Base-by-base conservation (phyloP, 257 asterid genomes). In the Pogostemon cablin region DNA sequence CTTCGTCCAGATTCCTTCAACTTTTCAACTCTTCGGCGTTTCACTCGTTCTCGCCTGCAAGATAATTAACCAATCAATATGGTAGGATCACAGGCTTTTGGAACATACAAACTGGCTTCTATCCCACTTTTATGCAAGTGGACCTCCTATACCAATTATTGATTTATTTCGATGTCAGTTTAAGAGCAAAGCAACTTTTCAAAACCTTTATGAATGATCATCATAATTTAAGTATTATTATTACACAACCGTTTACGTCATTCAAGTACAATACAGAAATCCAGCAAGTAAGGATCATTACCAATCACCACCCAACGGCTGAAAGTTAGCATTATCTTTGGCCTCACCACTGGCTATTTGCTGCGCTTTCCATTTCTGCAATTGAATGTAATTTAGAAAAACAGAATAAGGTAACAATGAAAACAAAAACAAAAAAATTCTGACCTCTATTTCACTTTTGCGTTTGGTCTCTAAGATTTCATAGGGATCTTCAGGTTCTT, bases 271-370 rank as follows among this genome's bases (percentile, higher is more conserved):
- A 50, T 57, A 62, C 57, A 43, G 67, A 44, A 48, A 7, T 54
- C 72, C 41, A 62, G 59, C 46, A 69, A 55, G 71, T 41, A 57
- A 68, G 75, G 59, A 65, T 41, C 64, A 71, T 65, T 91, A 95
- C 99, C 99, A 95, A 83, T 95, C 98, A 63, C 99, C 98, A 57
- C 98, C 97, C 77, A 95, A 79, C 0, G 99, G 99, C 88, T 88
- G 99, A 80, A 95, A 95, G 79, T 95, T 95, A 65, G 96, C 98
- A 76, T 95, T 95, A 43, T 84, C 93, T 76, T 81, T 89, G 49
- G 99, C 96, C 81, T 84, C 98, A 7, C 98, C 93, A 73, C 92
- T 91, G 55, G 96, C 95, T 62, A 95, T 87, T 79, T 89, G 99
- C 60, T 88, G 86, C 1, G 91, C 90, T 53, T 87, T 89, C 99